These are phyloP conservation scores for Zangia roseola DNA, from an alignment of 768 basidiomycete genomes.

Conservation along the genomic window DNA sequence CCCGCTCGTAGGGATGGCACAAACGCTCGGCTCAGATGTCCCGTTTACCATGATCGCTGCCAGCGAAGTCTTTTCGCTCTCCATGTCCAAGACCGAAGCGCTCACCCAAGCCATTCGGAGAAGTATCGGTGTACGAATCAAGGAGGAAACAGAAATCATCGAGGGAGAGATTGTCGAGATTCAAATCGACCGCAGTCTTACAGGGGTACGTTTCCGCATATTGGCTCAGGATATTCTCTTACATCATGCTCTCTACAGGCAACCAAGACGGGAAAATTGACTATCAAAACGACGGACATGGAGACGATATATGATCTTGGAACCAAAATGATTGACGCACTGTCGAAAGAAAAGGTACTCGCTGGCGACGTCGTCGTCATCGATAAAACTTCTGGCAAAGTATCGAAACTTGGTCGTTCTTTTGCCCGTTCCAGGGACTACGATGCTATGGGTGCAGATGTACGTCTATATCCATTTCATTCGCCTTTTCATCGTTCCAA, in stretches of 20 bases:
- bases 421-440: constrained; percentile 98
- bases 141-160: constrained; percentile 96
- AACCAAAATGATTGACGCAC: constrained; percentile 97
- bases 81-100: constrained; percentile 98
- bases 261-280: constrained; percentile 95
- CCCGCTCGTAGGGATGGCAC: constrained; percentile 78
- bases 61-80: constrained; percentile 96
- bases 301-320: constrained; percentile 99
- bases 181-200: constrained; percentile 94
- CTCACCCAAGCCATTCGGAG: constrained; percentile 94
- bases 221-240: not conserved
- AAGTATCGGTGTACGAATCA: constrained; percentile 96
- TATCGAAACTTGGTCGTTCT: constrained; percentile 93
- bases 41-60: constrained; percentile 98
- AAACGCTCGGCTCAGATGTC: constrained; percentile 89
- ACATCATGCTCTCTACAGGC: constrained; percentile 50
- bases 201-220: constrained; percentile 61
- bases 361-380: constrained; percentile 95
- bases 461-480: constrained; percentile 39
- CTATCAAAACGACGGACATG: constrained; percentile 99
- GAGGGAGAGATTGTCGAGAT: constrained; percentile 99
- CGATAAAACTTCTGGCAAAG: constrained; percentile 96
- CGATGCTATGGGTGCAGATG: constrained; percentile 99
- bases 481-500: not conserved
- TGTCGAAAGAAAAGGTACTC: constrained; percentile 95